Conservation (phyloP, 805 yeast genomes). For the Geotrichum ghanense region DNA sequence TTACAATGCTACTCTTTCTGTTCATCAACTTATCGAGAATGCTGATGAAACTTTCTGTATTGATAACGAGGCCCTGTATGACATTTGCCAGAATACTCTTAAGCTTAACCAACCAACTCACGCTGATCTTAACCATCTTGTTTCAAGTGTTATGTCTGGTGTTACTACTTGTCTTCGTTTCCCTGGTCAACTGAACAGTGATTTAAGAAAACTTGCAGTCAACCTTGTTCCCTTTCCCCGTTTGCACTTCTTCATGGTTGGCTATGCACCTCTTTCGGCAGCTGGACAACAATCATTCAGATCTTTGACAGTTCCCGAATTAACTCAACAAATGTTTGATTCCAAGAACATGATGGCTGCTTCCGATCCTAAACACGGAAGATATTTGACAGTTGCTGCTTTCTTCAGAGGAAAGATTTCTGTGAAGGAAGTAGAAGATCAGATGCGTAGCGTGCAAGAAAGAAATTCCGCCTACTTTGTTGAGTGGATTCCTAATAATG, state of each 20-base stretch:
- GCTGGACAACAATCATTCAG: constrained; percentile 75
- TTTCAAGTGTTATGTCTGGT: constrained; percentile 90
- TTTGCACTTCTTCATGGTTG: constrained; percentile 92
- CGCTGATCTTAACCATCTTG: constrained; percentile 70
- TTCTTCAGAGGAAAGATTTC: constrained; percentile 92
- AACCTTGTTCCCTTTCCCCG: constrained; percentile 95
- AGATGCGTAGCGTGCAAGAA: constrained; percentile 76
- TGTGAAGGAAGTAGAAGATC: constrained; percentile 90
- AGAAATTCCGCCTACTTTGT: constrained; percentile 76
- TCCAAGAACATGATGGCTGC: constrained; percentile 95
- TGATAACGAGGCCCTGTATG: constrained; percentile 89
- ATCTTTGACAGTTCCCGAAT: constrained; percentile 79
- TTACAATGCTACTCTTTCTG: constrained; percentile 84
- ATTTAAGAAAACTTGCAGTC: constrained; percentile 85
- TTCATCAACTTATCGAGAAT: constrained; percentile 85
- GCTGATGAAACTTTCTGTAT: constrained; percentile 92
- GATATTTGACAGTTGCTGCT: constrained; percentile 88
- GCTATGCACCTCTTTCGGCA: constrained; percentile 86
- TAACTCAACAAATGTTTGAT: constrained; percentile 91
- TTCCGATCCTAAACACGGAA: constrained; percentile 83
- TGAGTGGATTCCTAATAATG: constrained; percentile 96
- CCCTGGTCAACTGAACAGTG: constrained; percentile 93
- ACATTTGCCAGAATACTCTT: constrained; percentile 79
- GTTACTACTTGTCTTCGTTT: constrained; percentile 89
- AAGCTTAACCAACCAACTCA: constrained; percentile 71